Evolutionary conservation across 2,329 filamentous ascomycete species (phyloP), one percentile per base, ranked within the genome.

Genomic region (Colletotrichum cereale): DNA sequence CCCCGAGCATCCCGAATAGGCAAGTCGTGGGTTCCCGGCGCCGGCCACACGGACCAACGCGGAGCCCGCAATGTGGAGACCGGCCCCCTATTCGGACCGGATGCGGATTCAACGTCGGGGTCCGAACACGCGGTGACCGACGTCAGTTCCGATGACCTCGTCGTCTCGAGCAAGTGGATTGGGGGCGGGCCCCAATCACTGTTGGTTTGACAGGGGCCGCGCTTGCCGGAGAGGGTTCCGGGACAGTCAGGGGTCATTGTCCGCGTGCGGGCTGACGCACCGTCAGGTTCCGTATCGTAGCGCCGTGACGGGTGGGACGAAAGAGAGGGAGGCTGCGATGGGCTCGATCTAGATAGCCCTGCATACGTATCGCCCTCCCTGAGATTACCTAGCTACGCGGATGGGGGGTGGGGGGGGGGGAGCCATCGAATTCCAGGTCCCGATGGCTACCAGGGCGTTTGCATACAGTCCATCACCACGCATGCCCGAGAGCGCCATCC

Each of bases 21-120:
- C 55, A 72, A 68, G 69, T 72, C 44, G 24, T 26, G 65, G 67
- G 53, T 38, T 65, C 36, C 50, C 50, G 29, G 53, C 31, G 12
- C 58, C 65, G 65, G 66, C 42, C 50, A 38, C 48, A 61, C 63
- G 67, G 62, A 47, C 53, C 36, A 53, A 11, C 56, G 31, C 63
- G 63, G 47, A 42, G 29, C 47, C 67, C 55, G 50, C 8, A 3
- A 36, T 48, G 67, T 66, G 56, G 67, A 4, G 50, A 11, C 56
- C 21, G 50, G 6, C 56, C 21, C 4, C 44, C 1, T 31, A 10
- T 44, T 7, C 38, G 48, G 48, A 55, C 50, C 67, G 47, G 38
- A 58, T 29, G 44, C 40, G 29, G 38, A 50, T 14, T 34, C 31
- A 12, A 42, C 62, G 62, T 48, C 57, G 6, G 42, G 29, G 10